Evolutionary conservation across 805 yeast genomes (phyloP).

Genomic region (Yarrowia phangngaensis): DNA sequence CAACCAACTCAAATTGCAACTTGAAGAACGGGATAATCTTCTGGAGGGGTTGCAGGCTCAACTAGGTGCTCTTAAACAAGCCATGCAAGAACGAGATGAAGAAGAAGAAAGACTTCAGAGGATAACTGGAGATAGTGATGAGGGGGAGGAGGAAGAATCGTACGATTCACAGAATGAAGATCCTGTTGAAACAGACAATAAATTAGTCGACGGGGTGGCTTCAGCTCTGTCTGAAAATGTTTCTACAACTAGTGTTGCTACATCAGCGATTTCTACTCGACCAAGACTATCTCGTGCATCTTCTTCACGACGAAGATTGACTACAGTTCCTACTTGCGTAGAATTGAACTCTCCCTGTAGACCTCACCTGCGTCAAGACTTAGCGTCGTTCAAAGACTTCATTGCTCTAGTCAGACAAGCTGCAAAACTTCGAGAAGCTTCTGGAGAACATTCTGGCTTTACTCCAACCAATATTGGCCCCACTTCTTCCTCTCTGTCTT

Average conservation of each 20-base stretch:
- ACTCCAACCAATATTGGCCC: too few species aligned
- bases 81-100: slow-evolving; percentile 55
- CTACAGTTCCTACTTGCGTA: neutral
- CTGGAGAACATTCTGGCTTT: neutral
- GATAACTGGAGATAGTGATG: neutral
- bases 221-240: neutral
- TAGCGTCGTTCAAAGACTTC: slow-evolving; percentile 26
- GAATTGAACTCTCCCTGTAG: slow-evolving; percentile 10
- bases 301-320: slow-evolving; percentile 3
- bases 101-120: slow-evolving; percentile 33
- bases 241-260: slow-evolving; percentile 4
- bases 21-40: slow-evolving; percentile 68
- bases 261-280: neutral
- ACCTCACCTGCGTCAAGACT: slow-evolving; percentile 26
- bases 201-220: slow-evolving; percentile 5
- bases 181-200: slow-evolving; percentile 5
- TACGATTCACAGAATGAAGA: neutral
- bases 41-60: slow-evolving; percentile 65
- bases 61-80: slow-evolving; percentile 57
- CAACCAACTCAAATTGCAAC: slow-evolving; percentile 68
- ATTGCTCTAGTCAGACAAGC: slow-evolving; percentile 21
- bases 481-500: slow-evolving; percentile 12
- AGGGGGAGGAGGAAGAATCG: slow-evolving; percentile 4
- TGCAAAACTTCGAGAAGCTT: slow-evolving; percentile 5
- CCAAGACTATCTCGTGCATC: slow-evolving; percentile 18